Percentiles rank a stretch among this genome's conserved stretches.
Conservation (phyloP, 2,329 filamentous ascomycete species). For the Beauveria asiatica region DNA sequence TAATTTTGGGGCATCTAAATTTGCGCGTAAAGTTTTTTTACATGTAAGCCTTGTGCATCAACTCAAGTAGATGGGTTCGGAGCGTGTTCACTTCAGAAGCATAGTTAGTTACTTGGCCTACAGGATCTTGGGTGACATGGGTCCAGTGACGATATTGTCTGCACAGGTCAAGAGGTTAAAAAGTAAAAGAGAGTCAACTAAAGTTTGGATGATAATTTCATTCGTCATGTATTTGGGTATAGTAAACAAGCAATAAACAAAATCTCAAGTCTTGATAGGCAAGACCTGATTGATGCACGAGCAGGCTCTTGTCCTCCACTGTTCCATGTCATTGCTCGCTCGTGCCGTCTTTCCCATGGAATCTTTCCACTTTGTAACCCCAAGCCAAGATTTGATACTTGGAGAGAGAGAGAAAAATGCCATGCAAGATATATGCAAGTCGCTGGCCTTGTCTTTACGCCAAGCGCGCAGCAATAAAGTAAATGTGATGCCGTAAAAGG, state of each 20-base stretch:
- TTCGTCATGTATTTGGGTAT: constrained; percentile 11
- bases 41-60: background rate
- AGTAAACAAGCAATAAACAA: constrained; percentile 8
- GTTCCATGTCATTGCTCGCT: background rate
- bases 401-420: background rate
- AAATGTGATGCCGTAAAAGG: background rate
- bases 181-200: too few species aligned
- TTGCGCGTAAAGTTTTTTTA: background rate
- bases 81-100: too few species aligned
- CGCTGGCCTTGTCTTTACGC: background rate
- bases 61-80: too few species aligned
- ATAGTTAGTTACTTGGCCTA: too few species aligned
- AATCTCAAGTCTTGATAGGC: background rate
- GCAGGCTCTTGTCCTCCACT: background rate
- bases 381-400: background rate
- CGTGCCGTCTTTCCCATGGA: background rate
- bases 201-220: background rate
- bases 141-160: too few species aligned
- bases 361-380: background rate
- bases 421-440: background rate
- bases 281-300: background rate
- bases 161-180: too few species aligned
- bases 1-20: background rate
- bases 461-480: background rate
- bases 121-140: too few species aligned